Base-by-base conservation (phyloP, 1,284 basidiomycete genomes). In the Ceratobasidium sp. region DNA sequence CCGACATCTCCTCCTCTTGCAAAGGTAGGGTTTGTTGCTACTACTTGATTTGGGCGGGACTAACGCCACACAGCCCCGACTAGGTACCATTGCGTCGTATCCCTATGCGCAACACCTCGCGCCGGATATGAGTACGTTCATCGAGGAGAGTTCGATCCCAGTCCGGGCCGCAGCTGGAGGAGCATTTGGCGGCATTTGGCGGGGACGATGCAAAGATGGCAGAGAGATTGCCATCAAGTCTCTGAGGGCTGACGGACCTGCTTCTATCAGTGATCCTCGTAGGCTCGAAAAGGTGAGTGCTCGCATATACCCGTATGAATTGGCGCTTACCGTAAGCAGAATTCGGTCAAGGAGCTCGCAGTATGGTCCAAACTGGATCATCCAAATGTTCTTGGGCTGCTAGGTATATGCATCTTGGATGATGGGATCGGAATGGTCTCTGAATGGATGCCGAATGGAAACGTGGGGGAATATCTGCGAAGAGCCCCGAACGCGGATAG, bases 341-440 rank as follows among this genome's bases (percentile, higher is more conserved):
- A 22, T 20, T 64, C 45, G 4, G 47, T 53, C 15, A 31, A 47
- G 7, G 60, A 64, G 34, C 15, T 64, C 1, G 1, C 38, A 34
- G 34, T 64, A 10, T 64, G 60, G 60, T 50, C 60, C 8, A 34
- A n/a, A 27, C 12, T 64, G 31, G 32, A 52, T 22, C 60, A 64
- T 31, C 60, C 60, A 4, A 64, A 64, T 40, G 47, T 64, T 1
- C 49, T 64, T 2, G 25, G 34, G 10, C 34, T 64, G 20, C 25
- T 64, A 15, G 60, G 60, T 64, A 52, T 64, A 52, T 64, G 60
- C 49, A 49, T 64, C 5, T 35, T 64, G n/a, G 49, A 34, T 10
- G 60, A 49, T 31, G 60, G 53, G 20, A 64, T 64, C 31, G 60
- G 45, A 12, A 64, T 64, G 60, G 60, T 64, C 12, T 50, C 60